phyloP scores from a whole-genome alignment of 2,329 filamentous ascomycete species.

The Penicillium sp. region DNA sequence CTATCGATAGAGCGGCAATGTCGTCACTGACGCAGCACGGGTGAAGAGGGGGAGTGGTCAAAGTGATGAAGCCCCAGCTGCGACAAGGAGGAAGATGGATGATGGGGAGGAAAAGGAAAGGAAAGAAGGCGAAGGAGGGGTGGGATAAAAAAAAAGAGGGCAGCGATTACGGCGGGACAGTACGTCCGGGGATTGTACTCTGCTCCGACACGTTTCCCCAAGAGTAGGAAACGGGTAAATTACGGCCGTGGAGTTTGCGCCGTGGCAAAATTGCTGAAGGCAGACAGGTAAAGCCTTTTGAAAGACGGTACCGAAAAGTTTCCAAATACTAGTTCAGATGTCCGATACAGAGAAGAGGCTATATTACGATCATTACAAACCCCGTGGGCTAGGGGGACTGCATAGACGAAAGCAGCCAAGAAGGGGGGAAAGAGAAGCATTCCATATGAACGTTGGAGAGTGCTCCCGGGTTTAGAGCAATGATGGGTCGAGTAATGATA shows the following conservation, averaged over 20 bases:
- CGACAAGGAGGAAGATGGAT: constrained; percentile 11
- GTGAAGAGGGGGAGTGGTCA: constrained; percentile 12
- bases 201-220: constrained; percentile 8
- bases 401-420: constrained; percentile 15
- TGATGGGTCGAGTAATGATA: constrained; percentile 21
- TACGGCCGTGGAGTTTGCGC: constrained; percentile 21
- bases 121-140: constrained; percentile 13
- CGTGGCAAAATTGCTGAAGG: constrained; percentile 15
- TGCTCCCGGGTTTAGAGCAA: not conserved
- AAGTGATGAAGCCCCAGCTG: constrained; percentile 21
- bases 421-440: constrained; percentile 9
- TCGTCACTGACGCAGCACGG: constrained; percentile 31
- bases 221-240: constrained; percentile 22
- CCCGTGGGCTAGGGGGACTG: not conserved
- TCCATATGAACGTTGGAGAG: constrained; percentile 9
- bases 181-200: constrained; percentile 22
- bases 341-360: not conserved
- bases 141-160: constrained; percentile 12
- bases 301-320: not conserved
- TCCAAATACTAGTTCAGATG: not conserved
- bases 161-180: constrained; percentile 22
- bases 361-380: not conserved
- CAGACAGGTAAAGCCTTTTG: not conserved
- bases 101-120: constrained; percentile 7
- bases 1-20: constrained; percentile 16